These are phyloP conservation scores for Mycena citricolor DNA, from an alignment of 1,284 basidiomycete genomes.

Conservation along the genomic window DNA sequence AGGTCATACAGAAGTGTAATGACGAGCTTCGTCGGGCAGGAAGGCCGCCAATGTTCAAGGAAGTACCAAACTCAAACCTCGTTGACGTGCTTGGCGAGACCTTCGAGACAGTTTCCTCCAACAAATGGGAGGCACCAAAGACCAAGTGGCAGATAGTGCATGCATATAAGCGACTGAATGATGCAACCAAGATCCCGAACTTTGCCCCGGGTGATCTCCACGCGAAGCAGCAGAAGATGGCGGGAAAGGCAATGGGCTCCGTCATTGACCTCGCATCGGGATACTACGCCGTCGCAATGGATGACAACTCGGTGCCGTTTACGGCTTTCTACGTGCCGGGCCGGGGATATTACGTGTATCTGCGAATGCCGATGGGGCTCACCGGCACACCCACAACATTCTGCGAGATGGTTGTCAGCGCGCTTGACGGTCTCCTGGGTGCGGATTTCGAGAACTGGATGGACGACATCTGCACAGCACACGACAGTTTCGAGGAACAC, in stretches of 20 bases:
- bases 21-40: conserved; percentile 19
- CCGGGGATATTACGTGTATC: conserved; percentile 36
- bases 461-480: conserved; percentile 30
- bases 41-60: conserved; percentile 18
- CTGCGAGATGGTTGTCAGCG: conserved; percentile 31
- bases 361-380: conserved; percentile 39
- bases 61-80: not conserved
- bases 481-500: conserved; percentile 27
- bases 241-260: conserved; percentile 31
- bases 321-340: conserved; percentile 40
- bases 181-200: conserved; percentile 22
- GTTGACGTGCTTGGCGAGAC: not conserved
- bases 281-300: conserved; percentile 33
- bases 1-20: conserved; percentile 5
- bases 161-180: conserved; percentile 28
- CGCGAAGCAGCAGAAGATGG: conserved; percentile 33
- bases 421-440: conserved; percentile 31
- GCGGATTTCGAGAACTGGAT: conserved; percentile 32
- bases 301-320: conserved; percentile 32
- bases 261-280: conserved; percentile 32
- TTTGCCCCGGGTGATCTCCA: conserved; percentile 36
- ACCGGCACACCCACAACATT: conserved; percentile 42
- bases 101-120: not conserved
- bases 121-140: not conserved
- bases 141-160: conserved; percentile 33